phyloP scores from a whole-genome alignment of 176 grass and related monocot species.

The Triticum urartu region DNA sequence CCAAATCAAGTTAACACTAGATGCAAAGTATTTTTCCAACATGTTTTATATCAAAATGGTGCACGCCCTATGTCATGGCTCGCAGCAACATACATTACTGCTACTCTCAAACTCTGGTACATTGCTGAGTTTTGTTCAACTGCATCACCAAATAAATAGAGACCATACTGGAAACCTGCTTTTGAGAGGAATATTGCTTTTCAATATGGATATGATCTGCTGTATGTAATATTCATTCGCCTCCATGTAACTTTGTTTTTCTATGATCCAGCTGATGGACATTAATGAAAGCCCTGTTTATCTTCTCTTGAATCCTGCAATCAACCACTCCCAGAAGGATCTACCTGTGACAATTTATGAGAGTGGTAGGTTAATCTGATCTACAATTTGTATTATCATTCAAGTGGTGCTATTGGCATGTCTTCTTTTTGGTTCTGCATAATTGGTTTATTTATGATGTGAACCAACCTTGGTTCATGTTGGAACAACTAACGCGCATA shows the following conservation, averaged over 20 bases:
- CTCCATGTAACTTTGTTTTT: slow-evolving; percentile 19
- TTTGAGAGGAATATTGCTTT: neutral
- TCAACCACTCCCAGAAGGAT: slow-evolving; percentile 95
- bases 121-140: neutral
- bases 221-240: slow-evolving; percentile 13
- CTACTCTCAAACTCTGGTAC: neutral
- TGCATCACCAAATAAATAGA: neutral
- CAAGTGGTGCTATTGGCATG: neutral
- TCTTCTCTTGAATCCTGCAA: slow-evolving; percentile 94
- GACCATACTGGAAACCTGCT: neutral
- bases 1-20: neutral
- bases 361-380: slow-evolving; percentile 60
- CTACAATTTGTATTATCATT: neutral
- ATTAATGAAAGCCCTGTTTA: slow-evolving; percentile 95
- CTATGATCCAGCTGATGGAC: slow-evolving; percentile 82
- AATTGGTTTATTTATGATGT: neutral
- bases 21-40: neutral
- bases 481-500: neutral
- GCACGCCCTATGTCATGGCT: neutral
- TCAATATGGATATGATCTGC: slow-evolving; percentile 5
- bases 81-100: neutral
- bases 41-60: slow-evolving; percentile 12
- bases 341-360: slow-evolving; percentile 93
- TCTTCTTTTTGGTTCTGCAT: neutral
- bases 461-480: neutral